phyloP scores from a whole-genome alignment of 2,329 filamentous ascomycete genomes.

The Botryotinia calthae region DNA sequence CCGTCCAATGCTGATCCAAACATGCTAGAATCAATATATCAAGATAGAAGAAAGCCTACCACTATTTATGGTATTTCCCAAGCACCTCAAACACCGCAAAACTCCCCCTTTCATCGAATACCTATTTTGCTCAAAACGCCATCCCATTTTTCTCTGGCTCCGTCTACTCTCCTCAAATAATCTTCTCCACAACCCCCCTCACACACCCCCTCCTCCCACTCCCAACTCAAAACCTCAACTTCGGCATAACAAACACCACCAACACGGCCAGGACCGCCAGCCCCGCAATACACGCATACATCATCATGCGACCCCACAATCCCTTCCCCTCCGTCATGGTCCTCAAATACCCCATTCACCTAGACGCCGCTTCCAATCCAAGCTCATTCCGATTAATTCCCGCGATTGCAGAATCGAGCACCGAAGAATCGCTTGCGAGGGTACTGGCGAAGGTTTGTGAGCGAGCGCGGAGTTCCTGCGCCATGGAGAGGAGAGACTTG shows the following conservation, averaged over 20 bases:
- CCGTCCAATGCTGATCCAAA: not conserved
- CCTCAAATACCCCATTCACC: slow-evolving; percentile 72
- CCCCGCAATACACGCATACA: slow-evolving; percentile 81
- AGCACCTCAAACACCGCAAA: not conserved
- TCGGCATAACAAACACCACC: slow-evolving; percentile 86
- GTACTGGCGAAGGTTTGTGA: slow-evolving; percentile 69
- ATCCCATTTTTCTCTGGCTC: not conserved
- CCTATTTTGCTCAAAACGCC: not conserved
- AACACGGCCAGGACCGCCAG: slow-evolving; percentile 75
- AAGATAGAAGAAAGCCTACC: slow-evolving; percentile 4
- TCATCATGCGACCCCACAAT: slow-evolving; percentile 73
- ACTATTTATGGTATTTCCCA: slow-evolving; percentile 22
- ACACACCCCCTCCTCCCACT: not conserved
- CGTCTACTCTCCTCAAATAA: not conserved
- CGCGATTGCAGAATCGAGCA: slow-evolving; percentile 67
- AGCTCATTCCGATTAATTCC: slow-evolving; percentile 74
- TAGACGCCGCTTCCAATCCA: slow-evolving; percentile 73
- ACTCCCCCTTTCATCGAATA: not conserved
- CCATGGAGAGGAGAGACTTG: slow-evolving; percentile 76
- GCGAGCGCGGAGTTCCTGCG: slow-evolving; percentile 71
- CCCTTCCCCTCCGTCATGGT: slow-evolving; percentile 85
- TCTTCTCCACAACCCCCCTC: not conserved
- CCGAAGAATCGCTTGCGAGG: slow-evolving; percentile 68
- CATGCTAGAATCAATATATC: not conserved
- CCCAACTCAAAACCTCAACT: slow-evolving; percentile 68